These are phyloP conservation scores for Oehlia diaphana DNA, from an alignment of 192 early-diverging fungal species.

Conservation along the genomic window DNA sequence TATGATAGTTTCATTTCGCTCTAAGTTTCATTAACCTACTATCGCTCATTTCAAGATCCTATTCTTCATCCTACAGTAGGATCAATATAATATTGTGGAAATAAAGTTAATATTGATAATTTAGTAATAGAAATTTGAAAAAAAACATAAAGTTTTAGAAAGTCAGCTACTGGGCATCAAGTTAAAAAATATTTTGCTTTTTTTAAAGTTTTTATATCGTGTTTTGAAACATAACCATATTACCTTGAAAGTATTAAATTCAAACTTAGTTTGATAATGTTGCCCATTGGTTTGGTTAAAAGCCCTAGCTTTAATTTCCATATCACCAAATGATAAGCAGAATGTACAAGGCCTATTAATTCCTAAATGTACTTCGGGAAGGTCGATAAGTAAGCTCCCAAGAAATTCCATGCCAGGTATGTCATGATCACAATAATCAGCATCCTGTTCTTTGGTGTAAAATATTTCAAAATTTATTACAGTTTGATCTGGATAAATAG, in stretches of 20 bases:
- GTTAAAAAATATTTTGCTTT: no score
- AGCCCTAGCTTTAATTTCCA: not conserved
- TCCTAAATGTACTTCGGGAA: not conserved
- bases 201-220: no score
- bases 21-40: no score
- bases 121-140: no score
- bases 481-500: not conserved
- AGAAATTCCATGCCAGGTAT: not conserved
- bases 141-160: no score
- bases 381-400: not conserved
- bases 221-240: no score
- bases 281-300: not conserved
- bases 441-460: not conserved
- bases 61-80: no score
- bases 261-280: not conserved
- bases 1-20: no score
- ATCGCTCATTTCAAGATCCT: no score
- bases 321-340: not conserved
- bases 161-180: no score
- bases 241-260: not conserved
- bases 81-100: no score
- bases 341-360: not conserved
- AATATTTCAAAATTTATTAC: not conserved
- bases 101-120: no score
- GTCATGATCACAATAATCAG: constrained; percentile 1